These are phyloP conservation scores for Penicillium olsonii DNA, from an alignment of 2,329 filamentous ascomycete species.

Conservation along the genomic window DNA sequence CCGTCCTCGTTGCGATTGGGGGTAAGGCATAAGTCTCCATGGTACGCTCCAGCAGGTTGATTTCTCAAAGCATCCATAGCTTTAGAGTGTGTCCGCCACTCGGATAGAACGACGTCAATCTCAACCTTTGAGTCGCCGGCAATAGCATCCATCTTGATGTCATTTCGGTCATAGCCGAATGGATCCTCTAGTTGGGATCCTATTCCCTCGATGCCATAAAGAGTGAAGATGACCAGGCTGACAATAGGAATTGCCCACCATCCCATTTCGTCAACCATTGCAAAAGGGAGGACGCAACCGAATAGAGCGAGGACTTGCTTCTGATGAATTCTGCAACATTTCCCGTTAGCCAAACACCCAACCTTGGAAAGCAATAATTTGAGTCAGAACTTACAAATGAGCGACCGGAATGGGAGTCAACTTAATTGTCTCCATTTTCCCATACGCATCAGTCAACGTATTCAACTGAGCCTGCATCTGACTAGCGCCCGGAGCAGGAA, in stretches of 20 bases:
- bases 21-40: conserved; percentile 18
- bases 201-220: conserved; percentile 66
- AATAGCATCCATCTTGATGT: conserved; percentile 69
- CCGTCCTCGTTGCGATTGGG: conserved; percentile 1
- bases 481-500: conserved; percentile 59
- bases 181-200: conserved; percentile 66
- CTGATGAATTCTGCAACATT: conserved; percentile 57
- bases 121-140: conserved; percentile 62
- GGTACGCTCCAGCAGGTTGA: conserved; percentile 13
- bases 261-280: conserved; percentile 62
- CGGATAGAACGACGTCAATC: conserved; percentile 58
- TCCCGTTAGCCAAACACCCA: background rate
- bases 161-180: conserved; percentile 66
- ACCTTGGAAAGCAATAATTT: background rate
- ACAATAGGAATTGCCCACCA: conserved; percentile 65
- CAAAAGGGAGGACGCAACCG: conserved; percentile 62
- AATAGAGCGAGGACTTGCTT: conserved; percentile 65
- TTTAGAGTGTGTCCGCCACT: conserved; percentile 52
- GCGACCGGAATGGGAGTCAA: conserved; percentile 66
- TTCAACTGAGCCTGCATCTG: conserved; percentile 62
- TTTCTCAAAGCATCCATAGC: conserved; percentile 15
- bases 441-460: conserved; percentile 59
- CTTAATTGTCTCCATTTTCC: conserved; percentile 66
- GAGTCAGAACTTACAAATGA: conserved; percentile 47
- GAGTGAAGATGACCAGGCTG: conserved; percentile 61